Evolutionary conservation across 75 land plant genomes (phyloP).

Genomic region (Gnetum montanum): DNA sequence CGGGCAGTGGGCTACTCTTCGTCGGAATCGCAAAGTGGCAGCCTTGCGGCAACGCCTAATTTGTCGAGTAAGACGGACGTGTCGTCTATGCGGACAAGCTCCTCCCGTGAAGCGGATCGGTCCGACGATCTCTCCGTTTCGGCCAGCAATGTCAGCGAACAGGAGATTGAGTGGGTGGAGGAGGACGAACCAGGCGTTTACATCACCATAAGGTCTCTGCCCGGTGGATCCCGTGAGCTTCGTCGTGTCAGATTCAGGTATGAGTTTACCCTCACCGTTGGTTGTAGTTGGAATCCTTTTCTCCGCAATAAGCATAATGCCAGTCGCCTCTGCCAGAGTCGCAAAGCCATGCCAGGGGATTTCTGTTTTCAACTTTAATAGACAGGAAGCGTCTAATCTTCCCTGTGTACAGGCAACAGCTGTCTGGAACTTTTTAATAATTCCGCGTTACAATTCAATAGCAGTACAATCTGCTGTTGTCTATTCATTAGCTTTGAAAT

Average conservation of each 20-base stretch:
- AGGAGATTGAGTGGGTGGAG: conserved; percentile 75
- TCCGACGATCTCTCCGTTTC: conserved; percentile 42
- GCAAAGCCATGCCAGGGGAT: too few relatives aligned
- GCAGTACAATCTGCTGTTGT: too few relatives aligned
- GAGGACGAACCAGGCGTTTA: conserved; percentile 91
- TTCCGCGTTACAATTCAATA: too few relatives aligned
- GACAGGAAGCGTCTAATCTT: too few relatives aligned
- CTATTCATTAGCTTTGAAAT: too few relatives aligned
- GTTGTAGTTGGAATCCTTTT: too few relatives aligned
- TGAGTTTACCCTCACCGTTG: too few relatives aligned
- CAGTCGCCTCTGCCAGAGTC: too few relatives aligned
- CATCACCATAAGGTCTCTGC: conserved; percentile 60
- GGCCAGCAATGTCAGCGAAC: conserved; percentile 58
- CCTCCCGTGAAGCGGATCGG: conserved; percentile 37
- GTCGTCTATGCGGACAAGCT: conserved; percentile 47
- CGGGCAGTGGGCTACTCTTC: conserved; percentile 30
- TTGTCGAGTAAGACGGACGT: conserved; percentile 49
- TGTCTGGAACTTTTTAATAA: too few relatives aligned
- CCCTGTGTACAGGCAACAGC: too few relatives aligned
- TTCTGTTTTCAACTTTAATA: too few relatives aligned
- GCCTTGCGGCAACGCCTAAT: conserved; percentile 43
- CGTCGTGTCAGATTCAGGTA: conserved; percentile 95
- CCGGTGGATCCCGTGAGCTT: conserved; percentile 64
- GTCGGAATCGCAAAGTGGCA: conserved; percentile 36
- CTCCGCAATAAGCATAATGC: too few relatives aligned